These are phyloP conservation scores for carrot (Daucus carota) DNA, from an alignment of 129 eudicot species.

Conservation along the genomic window DH1_v3.0 NC_030381.2:49103501-49104000, in stretches of 20 bases:
- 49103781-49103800: constrained; percentile 35
- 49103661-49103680: not conserved
- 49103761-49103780: constrained; percentile 62
- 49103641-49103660: not conserved
- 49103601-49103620: not conserved
- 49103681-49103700: constrained; percentile 3
- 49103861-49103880: not conserved
- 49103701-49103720: constrained; percentile 67
- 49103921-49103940: not conserved
- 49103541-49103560: not conserved
- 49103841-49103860: not conserved
- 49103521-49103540: constrained; percentile 3
- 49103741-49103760: constrained; percentile 63
- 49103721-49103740: constrained; percentile 76
- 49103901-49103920: constrained; percentile 9
- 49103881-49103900: not conserved
- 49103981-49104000: not conserved
- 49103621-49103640: not conserved
- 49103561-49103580: not conserved
- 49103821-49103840: constrained; percentile 1
- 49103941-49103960: not conserved
- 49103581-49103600: not conserved
- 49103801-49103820: constrained; percentile 8
- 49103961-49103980: not conserved
- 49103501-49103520: not conserved